Conservation (phyloP, 106 monocot species). For the Phalaenopsis aphrodite region DNA sequence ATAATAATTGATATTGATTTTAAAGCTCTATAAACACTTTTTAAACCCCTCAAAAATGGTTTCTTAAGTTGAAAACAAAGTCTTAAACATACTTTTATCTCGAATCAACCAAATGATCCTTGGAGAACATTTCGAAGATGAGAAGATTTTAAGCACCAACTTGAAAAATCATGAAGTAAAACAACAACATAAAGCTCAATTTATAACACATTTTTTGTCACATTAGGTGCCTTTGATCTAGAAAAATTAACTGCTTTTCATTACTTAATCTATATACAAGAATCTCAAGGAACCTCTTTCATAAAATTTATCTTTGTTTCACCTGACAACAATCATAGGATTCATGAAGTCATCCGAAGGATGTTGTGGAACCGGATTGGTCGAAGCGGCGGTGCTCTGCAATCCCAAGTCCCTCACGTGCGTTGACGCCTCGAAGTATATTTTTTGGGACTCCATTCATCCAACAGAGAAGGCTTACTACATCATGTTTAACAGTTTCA, state of each 20-base stretch:
- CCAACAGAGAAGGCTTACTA: constrained; percentile 46
- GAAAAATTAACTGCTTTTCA: background rate
- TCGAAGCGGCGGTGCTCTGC: constrained; percentile 49
- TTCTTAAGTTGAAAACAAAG: too few relatives aligned
- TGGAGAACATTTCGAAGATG: too few relatives aligned
- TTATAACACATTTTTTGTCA: too few relatives aligned
- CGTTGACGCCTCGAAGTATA: constrained; percentile 43
- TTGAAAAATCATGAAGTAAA: too few relatives aligned
- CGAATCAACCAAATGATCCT: too few relatives aligned
- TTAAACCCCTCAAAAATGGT: too few relatives aligned
- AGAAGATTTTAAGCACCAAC: too few relatives aligned
- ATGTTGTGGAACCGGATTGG: constrained; percentile 62
- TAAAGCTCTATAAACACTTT: too few relatives aligned
- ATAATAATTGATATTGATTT: too few relatives aligned
- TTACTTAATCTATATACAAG: background rate
- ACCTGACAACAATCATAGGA: constrained; percentile 15
- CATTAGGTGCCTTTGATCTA: too few relatives aligned
- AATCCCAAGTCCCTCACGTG: constrained; percentile 39
- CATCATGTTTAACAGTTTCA: constrained; percentile 22
- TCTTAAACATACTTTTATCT: too few relatives aligned
- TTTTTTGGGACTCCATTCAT: constrained; percentile 69
- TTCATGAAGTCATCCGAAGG: constrained; percentile 33
- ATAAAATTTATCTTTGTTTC: background rate
- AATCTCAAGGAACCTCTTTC: background rate
- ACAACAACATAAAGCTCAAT: too few relatives aligned